These are phyloP conservation scores for Schoenoplectus triqueter DNA, from an alignment of 202 grass and related monocot genomes.

Conservation along the genomic window DNA sequence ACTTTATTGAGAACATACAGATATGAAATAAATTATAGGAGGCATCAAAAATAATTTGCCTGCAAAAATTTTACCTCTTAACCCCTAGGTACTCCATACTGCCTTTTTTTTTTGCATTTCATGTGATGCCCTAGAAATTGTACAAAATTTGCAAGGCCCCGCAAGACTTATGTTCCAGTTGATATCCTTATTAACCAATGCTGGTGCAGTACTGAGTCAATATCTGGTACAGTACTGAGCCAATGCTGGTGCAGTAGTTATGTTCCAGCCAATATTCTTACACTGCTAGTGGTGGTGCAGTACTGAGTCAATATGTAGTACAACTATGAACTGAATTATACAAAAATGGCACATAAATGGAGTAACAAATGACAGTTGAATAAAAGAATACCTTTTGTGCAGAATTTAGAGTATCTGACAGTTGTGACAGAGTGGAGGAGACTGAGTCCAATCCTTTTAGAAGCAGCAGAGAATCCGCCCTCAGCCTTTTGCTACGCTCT, in stretches of 20 bases:
- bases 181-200: too few species aligned
- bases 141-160: too few species aligned
- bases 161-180: too few species aligned
- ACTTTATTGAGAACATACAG: background rate
- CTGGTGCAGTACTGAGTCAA: too few species aligned
- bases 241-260: too few species aligned
- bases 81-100: background rate
- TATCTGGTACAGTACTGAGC: too few species aligned
- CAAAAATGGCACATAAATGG: background rate
- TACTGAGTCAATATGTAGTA: background rate
- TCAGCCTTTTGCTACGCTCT: constrained; percentile 69
- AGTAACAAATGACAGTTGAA: constrained; percentile 10
- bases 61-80: background rate
- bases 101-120: background rate
- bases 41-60: background rate
- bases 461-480: constrained; percentile 82
- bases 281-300: background rate
- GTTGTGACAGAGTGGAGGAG: constrained; percentile 65
- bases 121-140: too few species aligned
- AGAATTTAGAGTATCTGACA: constrained; percentile 73
- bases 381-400: constrained; percentile 65
- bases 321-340: too few species aligned
- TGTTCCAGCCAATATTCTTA: too few species aligned
- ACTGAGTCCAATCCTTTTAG: constrained; percentile 87
- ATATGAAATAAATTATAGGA: background rate